phyloP scores from a whole-genome alignment of 495 filamentous ascomycete species.

The Ramalina intermedia region DNA sequence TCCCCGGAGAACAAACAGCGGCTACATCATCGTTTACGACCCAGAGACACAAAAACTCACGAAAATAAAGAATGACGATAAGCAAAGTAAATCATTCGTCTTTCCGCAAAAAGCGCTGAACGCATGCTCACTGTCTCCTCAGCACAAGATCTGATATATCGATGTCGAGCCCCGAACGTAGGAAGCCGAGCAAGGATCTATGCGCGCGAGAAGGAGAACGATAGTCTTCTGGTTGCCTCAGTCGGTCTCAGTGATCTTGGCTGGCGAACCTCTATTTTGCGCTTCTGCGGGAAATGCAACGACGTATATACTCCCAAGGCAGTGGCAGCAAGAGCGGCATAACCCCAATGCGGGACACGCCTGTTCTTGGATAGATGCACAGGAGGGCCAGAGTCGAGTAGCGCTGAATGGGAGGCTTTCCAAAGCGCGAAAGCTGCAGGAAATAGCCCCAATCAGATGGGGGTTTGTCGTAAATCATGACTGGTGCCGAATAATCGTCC shows the following conservation, averaged over 20 bases:
- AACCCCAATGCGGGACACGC: too few relatives aligned
- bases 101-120: neutral
- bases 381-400: too few relatives aligned
- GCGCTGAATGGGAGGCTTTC: too few relatives aligned
- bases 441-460: too few relatives aligned
- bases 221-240: conserved; percentile 5
- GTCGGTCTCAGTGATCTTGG: conserved; percentile 6
- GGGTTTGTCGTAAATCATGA: too few relatives aligned
- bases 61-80: neutral
- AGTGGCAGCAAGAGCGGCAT: neutral
- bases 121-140: neutral
- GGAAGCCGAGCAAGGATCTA: conserved; percentile 10
- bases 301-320: neutral
- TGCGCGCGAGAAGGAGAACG: neutral
- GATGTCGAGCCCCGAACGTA: conserved; percentile 4
- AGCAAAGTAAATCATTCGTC: neutral
- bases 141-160: neutral
- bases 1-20: conserved; percentile 6
- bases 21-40: conserved; percentile 8
- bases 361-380: too few relatives aligned
- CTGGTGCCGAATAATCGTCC: too few relatives aligned
- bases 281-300: conserved; percentile 7
- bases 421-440: too few relatives aligned
- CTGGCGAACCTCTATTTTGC: conserved; percentile 6
- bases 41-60: conserved; percentile 4